Base-by-base conservation (phyloP, 2,329 filamentous ascomycete species). In the Sclerotiophoma versabilis region DNA sequence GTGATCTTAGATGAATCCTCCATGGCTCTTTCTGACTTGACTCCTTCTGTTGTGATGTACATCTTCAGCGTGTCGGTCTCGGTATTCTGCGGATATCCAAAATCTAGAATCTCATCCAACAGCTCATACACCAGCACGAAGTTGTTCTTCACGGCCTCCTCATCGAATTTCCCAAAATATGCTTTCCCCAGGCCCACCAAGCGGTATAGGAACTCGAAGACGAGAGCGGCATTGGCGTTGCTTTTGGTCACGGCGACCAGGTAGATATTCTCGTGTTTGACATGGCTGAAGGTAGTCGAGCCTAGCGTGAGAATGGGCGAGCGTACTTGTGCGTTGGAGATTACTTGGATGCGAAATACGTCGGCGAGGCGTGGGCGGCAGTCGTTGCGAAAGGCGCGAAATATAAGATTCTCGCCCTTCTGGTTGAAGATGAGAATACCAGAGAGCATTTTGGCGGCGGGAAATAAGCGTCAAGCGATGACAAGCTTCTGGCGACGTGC, bases 141-240 rank as follows among this genome's bases (percentile, higher is more conserved):
- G 81, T 99, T 99, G 80, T 97, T 98, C 88, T 99, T 99, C 68
- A 99, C 93, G 52, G 95, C 93, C 80, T 99, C 95, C 82, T 99
- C 95, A 72, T 99, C 95, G 73, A 99, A 96, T 78, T 98, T 98
- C 74, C 91, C 93, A 83, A 99, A 99, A 79, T 99, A 99, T 53
- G 92, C 91, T 79, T 91, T 92, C 34, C 95, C 95, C 62, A 99
- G 82, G 72, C 89, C 85, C 63, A 97, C 91, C 70, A 99, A 81
- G 66, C 93, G 87, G 80, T 98, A 98, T 58, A 99, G 82, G 74
- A 99, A 99, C 80, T 99, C 95, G 72, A 99, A 99, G 20, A 99
- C 92, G 51, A 99, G 85, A 34, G 96, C 96, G 11, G 93, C 93
- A 84, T 99, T 99, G 80, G 93, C 95, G 79, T 99, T 99, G 81